phyloP scores from a whole-genome alignment of 495 filamentous ascomycete species.

The Hypoxylon crocopeplum region DNA sequence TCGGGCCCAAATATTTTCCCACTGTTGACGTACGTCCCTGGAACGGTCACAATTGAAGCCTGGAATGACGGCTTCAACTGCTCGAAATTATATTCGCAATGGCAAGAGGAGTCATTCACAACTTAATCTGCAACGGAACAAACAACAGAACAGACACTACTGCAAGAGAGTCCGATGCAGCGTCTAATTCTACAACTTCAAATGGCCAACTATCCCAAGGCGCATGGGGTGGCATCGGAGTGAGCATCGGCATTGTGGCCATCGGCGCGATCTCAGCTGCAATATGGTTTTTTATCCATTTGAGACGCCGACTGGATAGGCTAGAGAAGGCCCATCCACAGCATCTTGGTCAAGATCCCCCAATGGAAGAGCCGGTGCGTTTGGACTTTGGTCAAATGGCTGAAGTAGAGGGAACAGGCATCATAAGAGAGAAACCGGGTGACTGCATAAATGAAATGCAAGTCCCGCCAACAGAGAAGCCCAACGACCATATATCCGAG shows the following conservation, averaged over 20 bases:
- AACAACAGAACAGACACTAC: slow-evolving; percentile 2
- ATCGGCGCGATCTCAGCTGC: background rate
- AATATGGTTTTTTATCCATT: too few species aligned
- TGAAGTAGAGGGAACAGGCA: too few species aligned
- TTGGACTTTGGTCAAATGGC: too few species aligned
- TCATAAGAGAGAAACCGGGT: too few species aligned
- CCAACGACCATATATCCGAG: too few species aligned
- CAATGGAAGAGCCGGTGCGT: too few species aligned
- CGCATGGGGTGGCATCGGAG: slow-evolving; percentile 10
- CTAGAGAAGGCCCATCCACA: too few species aligned
- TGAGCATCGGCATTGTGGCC: background rate
- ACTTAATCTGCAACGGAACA: slow-evolving; percentile 6
- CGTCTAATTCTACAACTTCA: too few species aligned
- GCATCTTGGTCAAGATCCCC: too few species aligned
- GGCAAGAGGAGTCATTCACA: slow-evolving; percentile 5
- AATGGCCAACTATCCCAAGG: background rate
- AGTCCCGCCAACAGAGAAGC: too few species aligned
- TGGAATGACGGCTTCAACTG: slow-evolving; percentile 17
- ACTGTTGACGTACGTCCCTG: background rate
- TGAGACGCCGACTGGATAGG: too few species aligned
- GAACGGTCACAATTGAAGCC: slow-evolving; percentile 5
- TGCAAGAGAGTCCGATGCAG: background rate
- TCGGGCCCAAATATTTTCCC: slow-evolving; percentile 11
- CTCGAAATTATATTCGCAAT: slow-evolving; percentile 5
- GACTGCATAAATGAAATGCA: too few species aligned